phyloP scores from a whole-genome alignment of 768 basidiomycete genomes.

The Auricularia heimuer region DNA sequence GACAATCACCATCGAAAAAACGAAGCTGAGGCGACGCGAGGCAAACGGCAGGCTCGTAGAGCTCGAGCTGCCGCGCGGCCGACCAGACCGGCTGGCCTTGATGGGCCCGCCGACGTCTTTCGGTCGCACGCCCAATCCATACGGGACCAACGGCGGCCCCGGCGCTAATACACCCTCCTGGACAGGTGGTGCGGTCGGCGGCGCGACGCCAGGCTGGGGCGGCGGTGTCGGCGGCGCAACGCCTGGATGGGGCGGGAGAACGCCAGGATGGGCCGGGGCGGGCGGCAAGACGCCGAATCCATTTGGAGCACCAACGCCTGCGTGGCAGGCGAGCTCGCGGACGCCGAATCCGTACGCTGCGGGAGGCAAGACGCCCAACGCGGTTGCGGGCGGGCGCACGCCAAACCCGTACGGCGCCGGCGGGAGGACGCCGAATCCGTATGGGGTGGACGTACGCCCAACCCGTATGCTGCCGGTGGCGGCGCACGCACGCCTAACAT shows the following conservation, averaged over 20 bases:
- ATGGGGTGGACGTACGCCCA: conserved; percentile 43
- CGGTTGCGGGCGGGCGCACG: conserved; percentile 36
- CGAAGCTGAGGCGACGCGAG: conserved; percentile 63
- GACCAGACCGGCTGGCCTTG: conserved; percentile 12
- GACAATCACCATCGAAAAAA: conserved; percentile 76
- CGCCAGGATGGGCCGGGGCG: neutral
- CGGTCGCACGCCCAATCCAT: conserved; percentile 48
- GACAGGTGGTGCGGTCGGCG: neutral
- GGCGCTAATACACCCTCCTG: neutral
- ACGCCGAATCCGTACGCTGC: conserved; percentile 47
- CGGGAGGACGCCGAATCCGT: conserved; percentile 46
- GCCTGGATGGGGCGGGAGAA: conserved; percentile 38
- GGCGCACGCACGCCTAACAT: conserved; percentile 26
- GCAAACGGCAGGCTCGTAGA: conserved; percentile 45
- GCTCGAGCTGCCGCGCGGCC: conserved; percentile 31
- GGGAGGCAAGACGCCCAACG: conserved; percentile 59
- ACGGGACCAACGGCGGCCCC: conserved; percentile 10
- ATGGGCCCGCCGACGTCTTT: conserved; percentile 28
- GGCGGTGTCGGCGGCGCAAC: conserved; percentile 45
- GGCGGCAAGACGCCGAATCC: neutral
- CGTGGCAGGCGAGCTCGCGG: conserved; percentile 14
- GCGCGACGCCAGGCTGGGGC: conserved; percentile 13
- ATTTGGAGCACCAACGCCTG: conserved; percentile 1
- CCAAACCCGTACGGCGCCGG: conserved; percentile 41
- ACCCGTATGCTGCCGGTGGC: conserved; percentile 31